phyloP scores from a whole-genome alignment of 495 filamentous ascomycete species.

The Pseudotulostoma volvatum region DNA sequence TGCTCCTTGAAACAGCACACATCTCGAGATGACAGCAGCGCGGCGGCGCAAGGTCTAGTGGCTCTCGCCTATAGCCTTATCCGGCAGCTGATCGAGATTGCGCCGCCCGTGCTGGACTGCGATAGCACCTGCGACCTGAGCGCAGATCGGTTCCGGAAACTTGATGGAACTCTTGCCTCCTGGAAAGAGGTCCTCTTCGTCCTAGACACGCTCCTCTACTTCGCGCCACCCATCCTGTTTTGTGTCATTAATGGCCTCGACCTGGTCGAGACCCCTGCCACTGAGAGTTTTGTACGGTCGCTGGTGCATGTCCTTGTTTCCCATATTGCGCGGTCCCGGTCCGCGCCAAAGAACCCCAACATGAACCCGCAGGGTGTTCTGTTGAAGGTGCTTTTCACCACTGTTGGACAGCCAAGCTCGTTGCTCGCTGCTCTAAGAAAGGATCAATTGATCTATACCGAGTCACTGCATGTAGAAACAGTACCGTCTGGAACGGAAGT shows the following conservation, averaged over 20 bases:
- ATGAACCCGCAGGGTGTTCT: constrained; percentile 10
- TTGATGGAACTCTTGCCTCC: constrained; percentile 22
- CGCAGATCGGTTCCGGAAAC: constrained; percentile 21
- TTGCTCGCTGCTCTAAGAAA: not conserved
- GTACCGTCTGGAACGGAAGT: too few relatives aligned
- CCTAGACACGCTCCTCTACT: constrained; percentile 24
- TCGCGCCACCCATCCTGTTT: constrained; percentile 26
- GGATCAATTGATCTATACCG: not conserved
- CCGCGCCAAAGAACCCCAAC: not conserved
- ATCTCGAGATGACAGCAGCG: constrained; percentile 1
- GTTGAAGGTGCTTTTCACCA: constrained; percentile 29
- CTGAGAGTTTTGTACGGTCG: constrained; percentile 20
- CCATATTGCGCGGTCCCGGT: constrained; percentile 16
- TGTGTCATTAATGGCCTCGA: constrained; percentile 29
- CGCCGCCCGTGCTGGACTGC: constrained; percentile 26
- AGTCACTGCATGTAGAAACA: not conserved
- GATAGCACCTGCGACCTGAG: constrained; percentile 23
- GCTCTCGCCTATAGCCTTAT: constrained; percentile 32
- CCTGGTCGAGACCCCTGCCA: constrained; percentile 21
- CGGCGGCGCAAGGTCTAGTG: constrained; percentile 20
- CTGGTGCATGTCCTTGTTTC: constrained; percentile 22
- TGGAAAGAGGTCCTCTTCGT: constrained; percentile 28
- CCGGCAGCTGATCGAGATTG: constrained; percentile 29
- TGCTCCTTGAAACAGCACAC: constrained; percentile 11
- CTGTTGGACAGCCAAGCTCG: constrained; percentile 10